Conservation (phyloP, 2,329 filamentous ascomycete species). For the Lasiodiplodia sp. region DNA sequence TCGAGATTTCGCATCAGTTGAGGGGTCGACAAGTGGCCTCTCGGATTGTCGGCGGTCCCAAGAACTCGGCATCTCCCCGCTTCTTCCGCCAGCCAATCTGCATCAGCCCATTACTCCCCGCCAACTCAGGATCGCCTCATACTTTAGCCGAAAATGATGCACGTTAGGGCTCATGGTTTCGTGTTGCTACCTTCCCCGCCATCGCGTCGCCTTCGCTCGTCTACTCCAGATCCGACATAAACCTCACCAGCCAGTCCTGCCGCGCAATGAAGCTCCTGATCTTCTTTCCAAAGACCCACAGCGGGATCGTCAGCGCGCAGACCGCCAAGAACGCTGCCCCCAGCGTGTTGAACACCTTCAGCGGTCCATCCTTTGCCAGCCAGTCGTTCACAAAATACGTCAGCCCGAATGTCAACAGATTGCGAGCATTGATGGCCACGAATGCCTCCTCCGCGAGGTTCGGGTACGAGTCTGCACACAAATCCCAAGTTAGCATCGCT, state of each 20-base stretch:
- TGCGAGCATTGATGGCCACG: slow-evolving; percentile 60
- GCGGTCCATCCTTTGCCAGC: slow-evolving; percentile 39
- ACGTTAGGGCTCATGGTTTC: neutral
- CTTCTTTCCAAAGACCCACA: slow-evolving; percentile 60
- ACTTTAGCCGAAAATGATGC: neutral
- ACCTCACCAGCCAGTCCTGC: slow-evolving; percentile 45
- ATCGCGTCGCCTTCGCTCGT: neutral
- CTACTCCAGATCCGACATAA: slow-evolving; percentile 38
- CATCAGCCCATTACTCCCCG: neutral
- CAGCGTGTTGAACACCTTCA: slow-evolving; percentile 41
- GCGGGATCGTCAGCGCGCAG: slow-evolving; percentile 55
- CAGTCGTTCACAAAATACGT: slow-evolving; percentile 50
- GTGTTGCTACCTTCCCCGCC: too few relatives aligned
- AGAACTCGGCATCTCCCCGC: neutral
- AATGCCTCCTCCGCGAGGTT: slow-evolving; percentile 58
- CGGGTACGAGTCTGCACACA: slow-evolving; percentile 49
- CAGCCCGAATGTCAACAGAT: slow-evolving; percentile 56
- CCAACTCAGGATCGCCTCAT: neutral
- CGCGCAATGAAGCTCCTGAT: slow-evolving; percentile 53
- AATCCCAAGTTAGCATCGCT: neutral
- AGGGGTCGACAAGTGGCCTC: too few relatives aligned
- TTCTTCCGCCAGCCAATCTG: neutral
- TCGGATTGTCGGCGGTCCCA: neutral
- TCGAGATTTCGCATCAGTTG: neutral
- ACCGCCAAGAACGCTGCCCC: slow-evolving; percentile 52